Base-by-base conservation (phyloP, 148 eudicot species). In the Arbutus unedo region DNA sequence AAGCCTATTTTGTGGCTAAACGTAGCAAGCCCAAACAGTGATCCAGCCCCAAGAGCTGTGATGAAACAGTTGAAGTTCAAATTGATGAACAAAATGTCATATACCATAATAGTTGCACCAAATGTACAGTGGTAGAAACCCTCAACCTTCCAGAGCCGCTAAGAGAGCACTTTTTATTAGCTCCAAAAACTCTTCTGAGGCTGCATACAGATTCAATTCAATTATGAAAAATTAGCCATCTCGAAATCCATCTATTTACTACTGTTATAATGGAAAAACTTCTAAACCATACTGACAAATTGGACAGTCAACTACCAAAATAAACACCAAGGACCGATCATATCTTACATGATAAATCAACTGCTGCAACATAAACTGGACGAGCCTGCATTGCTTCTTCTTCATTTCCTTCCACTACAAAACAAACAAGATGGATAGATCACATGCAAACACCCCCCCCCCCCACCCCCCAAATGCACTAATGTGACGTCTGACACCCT, bases 141-240 rank as follows among this genome's bases (percentile, higher is more conserved):
- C 78, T 83, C 47, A 79, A 96, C 98, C 98, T 94, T 96, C 98
- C 86, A 96, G 83, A 21, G 97, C 97, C 6, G 98, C 98, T 85
- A 96, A 75, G 70, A 96, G 92, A 59, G 97, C 95, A 91, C 98
- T 96, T 91, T 94, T 96, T 66, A 90, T 92, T 64, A 96, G 98
- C 85, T 96, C 98, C 88, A 96, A 76, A 87, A 96, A 96, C 88
- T 96, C 98, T 85, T 96, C 98, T 4, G 98, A 93, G 82, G 98
- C 98, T 96, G 92, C 88, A 88, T 9, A 82, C 14, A 60, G 19
- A 56, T 67, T 54, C 48, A 60, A 84, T 73, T 41, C 51, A 76
- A 86, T 23, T 59, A 55, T 11, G 54, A 49, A 62, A 62, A 49
- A 53, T 68, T 59, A 81, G 44, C 21, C 74, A 71, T 14, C 67